These are phyloP conservation scores for Cucumis variabilis DNA, from an alignment of 331 rosid species.

Conservation along the genomic window DNA sequence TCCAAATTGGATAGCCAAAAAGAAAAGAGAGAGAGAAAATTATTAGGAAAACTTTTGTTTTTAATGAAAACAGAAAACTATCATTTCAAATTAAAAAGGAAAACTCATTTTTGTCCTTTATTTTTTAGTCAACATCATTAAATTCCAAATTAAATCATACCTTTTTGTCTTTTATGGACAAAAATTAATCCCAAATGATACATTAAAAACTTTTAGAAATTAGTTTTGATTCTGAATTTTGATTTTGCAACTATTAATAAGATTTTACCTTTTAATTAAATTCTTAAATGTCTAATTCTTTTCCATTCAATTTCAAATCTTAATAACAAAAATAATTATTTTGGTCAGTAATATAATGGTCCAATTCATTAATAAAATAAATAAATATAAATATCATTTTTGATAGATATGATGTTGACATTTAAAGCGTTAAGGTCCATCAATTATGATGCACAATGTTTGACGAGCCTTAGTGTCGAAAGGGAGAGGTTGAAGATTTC, in stretches of 20 bases:
- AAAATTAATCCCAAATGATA: constrained; percentile 2
- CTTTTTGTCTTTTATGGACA: not conserved
- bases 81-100: constrained; percentile 2
- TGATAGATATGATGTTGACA: too few relatives aligned
- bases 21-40: too few relatives aligned
- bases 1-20: not conserved
- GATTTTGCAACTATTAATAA: not conserved
- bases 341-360: too few relatives aligned
- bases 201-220: not conserved
- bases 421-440: too few relatives aligned
- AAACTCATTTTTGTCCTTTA: not conserved
- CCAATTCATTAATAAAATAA: too few relatives aligned
- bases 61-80: not conserved
- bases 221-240: not conserved
- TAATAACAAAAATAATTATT: not conserved
- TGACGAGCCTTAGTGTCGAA: not conserved
- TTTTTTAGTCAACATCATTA: not conserved
- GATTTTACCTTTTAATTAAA: not conserved
- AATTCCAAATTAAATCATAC: not conserved
- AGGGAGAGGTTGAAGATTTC: not conserved
- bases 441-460: not conserved
- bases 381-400: too few relatives aligned
- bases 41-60: too few relatives aligned
- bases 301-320: not conserved
- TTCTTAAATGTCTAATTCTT: not conserved